These are phyloP conservation scores for Auriscalpium orientale DNA, from an alignment of 768 basidiomycete species.

Conservation along the genomic window DNA sequence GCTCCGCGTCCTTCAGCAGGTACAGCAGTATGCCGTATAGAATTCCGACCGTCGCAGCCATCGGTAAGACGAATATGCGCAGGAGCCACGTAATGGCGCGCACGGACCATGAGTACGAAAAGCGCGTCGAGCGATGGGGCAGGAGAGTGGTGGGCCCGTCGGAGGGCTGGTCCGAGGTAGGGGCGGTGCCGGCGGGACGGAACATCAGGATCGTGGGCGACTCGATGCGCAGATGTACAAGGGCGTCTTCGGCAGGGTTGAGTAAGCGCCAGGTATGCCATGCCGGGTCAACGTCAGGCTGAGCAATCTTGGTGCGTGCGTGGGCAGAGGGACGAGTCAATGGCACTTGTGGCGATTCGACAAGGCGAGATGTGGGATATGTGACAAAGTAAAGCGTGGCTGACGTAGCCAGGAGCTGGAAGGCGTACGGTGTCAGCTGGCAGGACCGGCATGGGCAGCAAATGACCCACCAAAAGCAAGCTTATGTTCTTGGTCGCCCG, in stretches of 20 bases:
- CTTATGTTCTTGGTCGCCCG: constrained; percentile 75
- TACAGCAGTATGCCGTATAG: constrained; percentile 78
- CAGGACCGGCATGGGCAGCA: background rate
- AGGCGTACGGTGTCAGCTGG: background rate
- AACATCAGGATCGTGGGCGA: constrained; percentile 72
- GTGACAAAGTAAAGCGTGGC: constrained; percentile 71
- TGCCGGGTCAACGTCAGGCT: constrained; percentile 34
- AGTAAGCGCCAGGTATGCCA: constrained; percentile 71
- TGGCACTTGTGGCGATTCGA: constrained; percentile 11
- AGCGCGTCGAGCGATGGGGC: constrained; percentile 6
- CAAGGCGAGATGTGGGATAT: constrained; percentile 31
- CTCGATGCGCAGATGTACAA: constrained; percentile 76
- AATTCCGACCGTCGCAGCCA: constrained; percentile 62
- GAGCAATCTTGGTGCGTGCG: constrained; percentile 9
- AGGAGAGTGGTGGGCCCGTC: background rate
- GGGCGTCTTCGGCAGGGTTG: constrained; percentile 56
- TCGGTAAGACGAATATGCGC: constrained; percentile 82
- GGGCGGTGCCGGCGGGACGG: constrained; percentile 29
- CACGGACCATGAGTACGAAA: constrained; percentile 37
- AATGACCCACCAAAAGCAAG: constrained; percentile 55
- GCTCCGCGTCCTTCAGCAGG: constrained; percentile 84
- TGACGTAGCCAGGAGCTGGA: constrained; percentile 69
- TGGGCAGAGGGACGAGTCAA: constrained; percentile 7
- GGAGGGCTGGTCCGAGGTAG: background rate
- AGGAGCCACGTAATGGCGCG: constrained; percentile 63